phyloP scores from a whole-genome alignment of 2,329 filamentous ascomycete genomes.

The Aulographum hederae region DNA sequence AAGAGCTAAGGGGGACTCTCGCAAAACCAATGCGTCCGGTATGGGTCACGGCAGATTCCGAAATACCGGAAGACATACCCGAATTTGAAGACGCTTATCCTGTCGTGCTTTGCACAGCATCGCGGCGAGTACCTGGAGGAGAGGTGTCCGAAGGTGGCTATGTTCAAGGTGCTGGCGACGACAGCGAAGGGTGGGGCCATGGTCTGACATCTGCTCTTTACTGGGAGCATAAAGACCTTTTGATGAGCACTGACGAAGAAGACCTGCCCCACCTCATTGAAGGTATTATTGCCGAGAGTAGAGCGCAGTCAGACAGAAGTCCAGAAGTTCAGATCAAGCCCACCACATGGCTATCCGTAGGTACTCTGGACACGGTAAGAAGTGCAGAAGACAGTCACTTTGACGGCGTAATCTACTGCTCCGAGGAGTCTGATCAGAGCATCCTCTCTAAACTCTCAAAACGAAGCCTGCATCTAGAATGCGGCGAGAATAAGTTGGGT shows the following conservation, averaged over 20 bases:
- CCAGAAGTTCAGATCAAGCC: slow-evolving; percentile 22
- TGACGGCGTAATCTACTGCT: slow-evolving; percentile 24
- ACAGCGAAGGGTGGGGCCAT: slow-evolving; percentile 80
- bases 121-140: slow-evolving; percentile 47
- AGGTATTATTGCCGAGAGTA: slow-evolving; percentile 16
- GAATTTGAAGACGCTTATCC: slow-evolving; percentile 41
- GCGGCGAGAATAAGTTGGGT: slow-evolving; percentile 57
- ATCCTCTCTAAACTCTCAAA: slow-evolving; percentile 18
- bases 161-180: slow-evolving; percentile 87
- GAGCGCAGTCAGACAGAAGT: slow-evolving; percentile 6
- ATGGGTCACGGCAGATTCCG: slow-evolving; percentile 59
- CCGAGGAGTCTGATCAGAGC: slow-evolving; percentile 19
- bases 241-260: slow-evolving; percentile 48
- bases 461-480: slow-evolving; percentile 37
- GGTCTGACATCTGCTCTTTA: slow-evolving; percentile 65
- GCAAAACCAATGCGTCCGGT: slow-evolving; percentile 57
- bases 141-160: slow-evolving; percentile 60
- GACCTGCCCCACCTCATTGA: slow-evolving; percentile 37
- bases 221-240: slow-evolving; percentile 46
- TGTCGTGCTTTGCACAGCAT: slow-evolving; percentile 74
- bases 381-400: slow-evolving; percentile 19
- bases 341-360: slow-evolving; percentile 19
- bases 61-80: slow-evolving; percentile 18
- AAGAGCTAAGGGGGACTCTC: slow-evolving; percentile 34
- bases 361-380: slow-evolving; percentile 20